Evolutionary conservation across 1,284 basidiomycete genomes (phyloP).

Genomic region (Tilletia setariae): DNA sequence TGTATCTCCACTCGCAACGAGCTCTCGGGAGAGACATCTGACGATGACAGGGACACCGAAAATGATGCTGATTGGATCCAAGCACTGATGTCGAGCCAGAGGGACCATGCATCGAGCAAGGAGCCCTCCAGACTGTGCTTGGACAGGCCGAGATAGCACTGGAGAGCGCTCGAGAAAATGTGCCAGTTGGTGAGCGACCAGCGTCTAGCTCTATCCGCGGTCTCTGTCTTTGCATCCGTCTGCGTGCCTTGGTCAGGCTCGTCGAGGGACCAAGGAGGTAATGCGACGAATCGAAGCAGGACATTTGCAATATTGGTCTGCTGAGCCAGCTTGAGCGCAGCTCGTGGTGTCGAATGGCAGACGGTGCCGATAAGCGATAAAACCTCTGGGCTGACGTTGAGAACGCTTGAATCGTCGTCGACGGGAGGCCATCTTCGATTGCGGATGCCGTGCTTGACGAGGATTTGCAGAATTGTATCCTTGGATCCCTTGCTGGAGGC

Average conservation of each 20-base stretch:
- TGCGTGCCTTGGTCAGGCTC: not conserved
- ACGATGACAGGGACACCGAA: not conserved
- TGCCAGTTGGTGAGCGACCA: not conserved
- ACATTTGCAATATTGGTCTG: not conserved
- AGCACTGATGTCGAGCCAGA: not conserved
- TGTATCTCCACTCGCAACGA: not conserved
- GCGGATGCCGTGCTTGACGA: constrained; percentile 7
- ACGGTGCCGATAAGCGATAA: constrained; percentile 1
- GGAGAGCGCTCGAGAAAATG: not conserved
- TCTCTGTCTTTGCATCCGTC: not conserved
- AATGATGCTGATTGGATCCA: not conserved
- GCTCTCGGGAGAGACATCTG: not conserved
- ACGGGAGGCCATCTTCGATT: not conserved
- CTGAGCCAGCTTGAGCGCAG: constrained; percentile 4
- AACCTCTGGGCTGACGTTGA: constrained; percentile 7
- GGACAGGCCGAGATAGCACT: not conserved
- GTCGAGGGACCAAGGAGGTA: not conserved
- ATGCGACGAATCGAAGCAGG: not conserved
- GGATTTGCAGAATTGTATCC: not conserved
- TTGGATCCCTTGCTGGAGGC: not conserved
- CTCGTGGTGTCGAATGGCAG: not conserved
- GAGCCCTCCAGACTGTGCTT: constrained; percentile 8
- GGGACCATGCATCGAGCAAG: constrained; percentile 7
- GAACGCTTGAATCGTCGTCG: not conserved
- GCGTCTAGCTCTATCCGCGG: not conserved